These are phyloP conservation scores for Lepidium aucheri DNA, from an alignment of 345 rosid genomes.

Conservation along the genomic window DNA sequence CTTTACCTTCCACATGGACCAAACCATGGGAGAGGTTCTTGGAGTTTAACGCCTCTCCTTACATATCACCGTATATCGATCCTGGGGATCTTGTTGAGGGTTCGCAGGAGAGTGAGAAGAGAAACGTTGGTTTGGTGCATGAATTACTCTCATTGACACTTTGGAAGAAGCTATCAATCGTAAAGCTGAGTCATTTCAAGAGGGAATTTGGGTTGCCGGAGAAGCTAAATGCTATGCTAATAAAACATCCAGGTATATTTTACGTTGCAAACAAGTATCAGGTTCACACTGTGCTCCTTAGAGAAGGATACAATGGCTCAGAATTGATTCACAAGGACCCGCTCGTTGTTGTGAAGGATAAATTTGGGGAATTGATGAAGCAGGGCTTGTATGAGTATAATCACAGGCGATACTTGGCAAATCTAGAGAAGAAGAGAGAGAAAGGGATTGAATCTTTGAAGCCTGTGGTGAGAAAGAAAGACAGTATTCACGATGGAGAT, in stretches of 20 bases:
- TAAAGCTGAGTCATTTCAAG: slow-evolving; percentile 75
- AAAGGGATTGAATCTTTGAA: slow-evolving; percentile 35
- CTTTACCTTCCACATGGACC: slow-evolving; percentile 68
- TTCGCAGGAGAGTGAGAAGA: slow-evolving; percentile 72
- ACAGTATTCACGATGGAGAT: slow-evolving; percentile 2
- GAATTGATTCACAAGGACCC: slow-evolving; percentile 74
- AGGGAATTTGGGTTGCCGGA: slow-evolving; percentile 72
- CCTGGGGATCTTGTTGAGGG: slow-evolving; percentile 38
- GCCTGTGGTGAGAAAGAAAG: slow-evolving; percentile 30
- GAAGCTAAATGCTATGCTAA: slow-evolving; percentile 62
- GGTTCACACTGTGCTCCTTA: slow-evolving; percentile 72
- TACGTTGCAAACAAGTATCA: slow-evolving; percentile 82
- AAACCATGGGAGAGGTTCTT: slow-evolving; percentile 65
- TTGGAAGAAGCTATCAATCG: slow-evolving; percentile 79
- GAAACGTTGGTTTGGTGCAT: slow-evolving; percentile 61
- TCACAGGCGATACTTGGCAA: slow-evolving; percentile 38
- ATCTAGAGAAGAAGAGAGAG: slow-evolving; percentile 62
- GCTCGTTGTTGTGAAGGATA: slow-evolving; percentile 71
- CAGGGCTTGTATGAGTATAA: slow-evolving; percentile 82
- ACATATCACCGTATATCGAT: slow-evolving; percentile 63
- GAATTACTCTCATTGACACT: slow-evolving; percentile 70
- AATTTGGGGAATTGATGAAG: slow-evolving; percentile 82
- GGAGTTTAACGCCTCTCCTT: slow-evolving; percentile 66
- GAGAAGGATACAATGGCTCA: slow-evolving; percentile 71
- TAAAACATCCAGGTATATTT: slow-evolving; percentile 78